Conservation (phyloP, 2,329 filamentous ascomycete species). For the Xylariales sp. region DNA sequence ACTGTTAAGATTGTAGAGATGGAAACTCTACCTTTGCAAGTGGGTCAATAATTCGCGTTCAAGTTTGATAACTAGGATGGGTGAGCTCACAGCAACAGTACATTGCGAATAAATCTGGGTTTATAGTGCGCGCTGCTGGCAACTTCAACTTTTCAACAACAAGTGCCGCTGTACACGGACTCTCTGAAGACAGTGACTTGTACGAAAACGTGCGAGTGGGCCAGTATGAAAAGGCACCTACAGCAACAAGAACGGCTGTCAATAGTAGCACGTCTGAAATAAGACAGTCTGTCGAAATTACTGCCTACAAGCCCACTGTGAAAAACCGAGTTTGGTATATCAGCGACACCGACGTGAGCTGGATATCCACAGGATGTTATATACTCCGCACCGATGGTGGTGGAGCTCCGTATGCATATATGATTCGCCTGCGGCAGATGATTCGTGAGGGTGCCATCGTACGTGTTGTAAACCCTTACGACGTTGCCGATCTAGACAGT, state of each 20-base stretch:
- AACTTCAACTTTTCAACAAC: slow-evolving; percentile 41
- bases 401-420: slow-evolving; percentile 47
- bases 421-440: slow-evolving; percentile 46
- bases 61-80: neutral
- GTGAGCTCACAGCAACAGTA: slow-evolving; percentile 25
- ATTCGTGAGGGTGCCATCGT: slow-evolving; percentile 46
- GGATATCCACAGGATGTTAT: slow-evolving; percentile 55
- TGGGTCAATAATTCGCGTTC: slow-evolving; percentile 11
- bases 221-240: too few relatives aligned
- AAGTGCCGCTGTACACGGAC: too few relatives aligned
- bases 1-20: slow-evolving; percentile 43
- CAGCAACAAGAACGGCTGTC: too few relatives aligned
- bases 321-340: slow-evolving; percentile 52
- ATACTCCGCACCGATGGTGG: slow-evolving; percentile 59
- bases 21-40: slow-evolving; percentile 46
- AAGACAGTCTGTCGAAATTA: slow-evolving; percentile 19
- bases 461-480: slow-evolving; percentile 44
- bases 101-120: slow-evolving; percentile 43
- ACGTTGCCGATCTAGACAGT: slow-evolving; percentile 44
- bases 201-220: too few relatives aligned
- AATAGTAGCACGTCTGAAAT: slow-evolving; percentile 9
- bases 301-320: slow-evolving; percentile 43
- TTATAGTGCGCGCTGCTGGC: slow-evolving; percentile 53
- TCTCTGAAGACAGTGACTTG: too few relatives aligned
- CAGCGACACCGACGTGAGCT: slow-evolving; percentile 52